A percentile compares a stretch with the other conserved stretches of the same genome.
Evolutionary conservation across 305 asterid genomes (phyloP).

Genomic region (Rubia peregrina): DNA sequence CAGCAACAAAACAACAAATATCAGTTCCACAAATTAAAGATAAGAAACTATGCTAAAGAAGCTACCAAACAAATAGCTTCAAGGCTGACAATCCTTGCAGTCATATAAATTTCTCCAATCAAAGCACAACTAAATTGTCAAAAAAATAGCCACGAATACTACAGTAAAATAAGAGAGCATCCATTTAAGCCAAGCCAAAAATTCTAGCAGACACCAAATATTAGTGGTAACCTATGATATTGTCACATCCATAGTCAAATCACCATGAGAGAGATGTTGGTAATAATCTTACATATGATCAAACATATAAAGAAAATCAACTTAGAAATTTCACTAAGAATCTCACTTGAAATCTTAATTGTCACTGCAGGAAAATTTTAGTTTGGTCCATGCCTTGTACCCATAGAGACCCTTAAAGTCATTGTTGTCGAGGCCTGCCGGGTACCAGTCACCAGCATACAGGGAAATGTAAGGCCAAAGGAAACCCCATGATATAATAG

Average conservation of each 20-base stretch:
- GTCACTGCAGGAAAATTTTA: not conserved
- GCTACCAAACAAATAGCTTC: not conserved
- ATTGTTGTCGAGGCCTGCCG: constrained; percentile 73
- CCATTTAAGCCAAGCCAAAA: not conserved
- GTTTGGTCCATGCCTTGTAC: constrained; percentile 54
- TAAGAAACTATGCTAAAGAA: too few species aligned
- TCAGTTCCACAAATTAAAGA: too few species aligned
- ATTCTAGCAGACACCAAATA: not conserved
- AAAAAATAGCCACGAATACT: not conserved
- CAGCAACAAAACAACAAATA: too few species aligned
- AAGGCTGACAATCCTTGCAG: not conserved
- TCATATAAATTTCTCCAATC: not conserved
- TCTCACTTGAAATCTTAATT: not conserved
- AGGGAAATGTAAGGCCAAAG: constrained; percentile 85
- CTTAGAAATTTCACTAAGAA: not conserved
- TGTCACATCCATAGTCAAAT: not conserved
- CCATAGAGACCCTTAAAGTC: constrained; percentile 95
- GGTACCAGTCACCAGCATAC: constrained; percentile 88
- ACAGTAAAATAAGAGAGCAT: not conserved
- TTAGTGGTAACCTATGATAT: not conserved
- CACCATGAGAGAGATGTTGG: not conserved
- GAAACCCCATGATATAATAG: constrained; percentile 94
- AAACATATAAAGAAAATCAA: not conserved
- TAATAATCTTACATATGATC: not conserved
- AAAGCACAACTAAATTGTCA: not conserved